Evolutionary conservation across 257 asterid genomes (phyloP).

Genomic region (Capsicum baccatum): DNA sequence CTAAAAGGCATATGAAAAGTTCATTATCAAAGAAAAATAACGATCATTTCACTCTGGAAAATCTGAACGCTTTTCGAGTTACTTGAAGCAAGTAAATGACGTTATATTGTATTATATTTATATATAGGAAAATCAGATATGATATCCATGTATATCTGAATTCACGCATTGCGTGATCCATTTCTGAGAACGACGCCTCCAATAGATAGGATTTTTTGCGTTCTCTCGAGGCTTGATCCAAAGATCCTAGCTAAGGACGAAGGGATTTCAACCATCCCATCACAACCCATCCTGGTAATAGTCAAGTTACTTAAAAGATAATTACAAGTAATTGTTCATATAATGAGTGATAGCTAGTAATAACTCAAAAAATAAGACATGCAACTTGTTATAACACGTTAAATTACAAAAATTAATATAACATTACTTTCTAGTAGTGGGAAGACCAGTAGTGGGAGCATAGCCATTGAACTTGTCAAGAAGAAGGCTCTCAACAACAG

Average conservation of each 20-base stretch:
- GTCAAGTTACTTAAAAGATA: neutral
- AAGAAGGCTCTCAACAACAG: slow-evolving; percentile 59
- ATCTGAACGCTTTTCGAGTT: neutral
- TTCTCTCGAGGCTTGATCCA: no score
- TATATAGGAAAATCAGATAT: neutral
- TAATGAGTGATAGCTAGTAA: neutral
- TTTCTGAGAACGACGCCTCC: no score
- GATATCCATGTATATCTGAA: no score
- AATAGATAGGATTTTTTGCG: no score
- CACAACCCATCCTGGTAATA: no score
- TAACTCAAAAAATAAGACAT: neutral
- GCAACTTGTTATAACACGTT: neutral
- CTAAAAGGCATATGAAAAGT: no score
- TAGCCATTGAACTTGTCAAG: slow-evolving; percentile 83
- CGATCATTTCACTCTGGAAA: no score
- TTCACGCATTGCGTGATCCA: no score
- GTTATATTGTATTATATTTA: neutral
- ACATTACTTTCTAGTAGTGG: slow-evolving; percentile 68
- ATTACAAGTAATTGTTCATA: neutral
- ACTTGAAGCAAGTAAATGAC: neutral
- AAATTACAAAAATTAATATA: neutral
- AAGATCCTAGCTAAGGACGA: no score
- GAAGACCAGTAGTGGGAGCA: slow-evolving; percentile 84
- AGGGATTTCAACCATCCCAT: no score
- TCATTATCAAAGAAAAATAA: no score